These are phyloP conservation scores for Zizania palustris DNA, from an alignment of 202 grass and related monocot species.

Conservation along the genomic window DNA sequence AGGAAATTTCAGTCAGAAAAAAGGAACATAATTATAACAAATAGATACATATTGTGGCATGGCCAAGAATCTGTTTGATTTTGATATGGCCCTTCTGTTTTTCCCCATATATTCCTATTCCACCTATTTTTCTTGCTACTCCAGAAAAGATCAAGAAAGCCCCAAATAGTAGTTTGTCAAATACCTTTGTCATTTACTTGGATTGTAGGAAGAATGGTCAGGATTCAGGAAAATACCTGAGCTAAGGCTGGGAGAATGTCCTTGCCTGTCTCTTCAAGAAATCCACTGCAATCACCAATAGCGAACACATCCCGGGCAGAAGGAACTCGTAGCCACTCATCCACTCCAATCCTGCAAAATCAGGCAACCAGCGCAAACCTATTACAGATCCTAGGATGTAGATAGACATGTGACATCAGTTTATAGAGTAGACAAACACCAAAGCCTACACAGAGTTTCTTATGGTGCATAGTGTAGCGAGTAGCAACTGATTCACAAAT, in stretches of 20 bases:
- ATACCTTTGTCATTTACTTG: conserved; percentile 3
- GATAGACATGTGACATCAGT: neutral
- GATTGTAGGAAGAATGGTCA: conserved; percentile 11
- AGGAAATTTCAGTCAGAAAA: neutral
- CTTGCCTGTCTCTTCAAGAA: conserved; percentile 80
- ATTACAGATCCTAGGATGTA: conserved; percentile 6
- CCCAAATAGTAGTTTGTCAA: neutral
- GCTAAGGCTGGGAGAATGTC: conserved; percentile 90
- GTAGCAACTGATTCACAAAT: neutral
- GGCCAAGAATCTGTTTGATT: conserved; percentile 4
- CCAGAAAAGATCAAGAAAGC: conserved; percentile 3
- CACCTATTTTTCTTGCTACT: neutral
- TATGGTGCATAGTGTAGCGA: neutral
- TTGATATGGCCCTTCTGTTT: conserved; percentile 17
- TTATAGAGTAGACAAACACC: conserved; percentile 4
- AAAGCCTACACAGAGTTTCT: neutral
- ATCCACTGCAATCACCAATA: conserved; percentile 93
- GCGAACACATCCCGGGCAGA: conserved; percentile 75
- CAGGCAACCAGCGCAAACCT: conserved; percentile 14
- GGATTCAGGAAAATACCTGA: conserved; percentile 58
- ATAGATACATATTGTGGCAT: neutral
- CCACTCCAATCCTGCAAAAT: conserved; percentile 81
- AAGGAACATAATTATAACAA: neutral
- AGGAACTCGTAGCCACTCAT: conserved; percentile 89
- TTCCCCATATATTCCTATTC: neutral